Evolutionary conservation across 148 eudicot species (phyloP), one percentile per base, ranked within the genome.

Genomic region (Heliosperma pusillum): DNA sequence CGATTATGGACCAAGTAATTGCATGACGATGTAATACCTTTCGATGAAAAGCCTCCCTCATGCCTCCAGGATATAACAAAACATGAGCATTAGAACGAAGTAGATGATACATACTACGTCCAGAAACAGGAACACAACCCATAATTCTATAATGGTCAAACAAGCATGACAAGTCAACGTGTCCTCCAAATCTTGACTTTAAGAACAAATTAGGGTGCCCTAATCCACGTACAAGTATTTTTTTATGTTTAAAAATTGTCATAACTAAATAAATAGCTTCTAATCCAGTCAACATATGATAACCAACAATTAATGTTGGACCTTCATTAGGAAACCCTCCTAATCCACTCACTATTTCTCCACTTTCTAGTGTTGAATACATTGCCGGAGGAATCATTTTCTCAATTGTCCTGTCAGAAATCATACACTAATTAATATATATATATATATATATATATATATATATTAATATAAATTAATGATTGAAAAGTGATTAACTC

Each of bases 91-190:
- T 87, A 6, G 88, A 74, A 19, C 83, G 69, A 44, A 87, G 80
- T 56, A 91, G 83, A 66, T 70, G 82, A 50, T 69, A 91, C 69
- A 89, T 73, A 73, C 85, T 87, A 33, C 66, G 71, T 40, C 83
- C 81, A 30, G 97, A 87, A 13, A 86, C 93, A 29, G 97, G 97
- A 63, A 85, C 85, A 36, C 91, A 89, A n/a, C 96, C 96, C 86
- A 89, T 77, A 22, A 82, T 3, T 74, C 86, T 83, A 45, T 72
- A 33, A 7, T 27, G 4, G 69, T 90, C 96, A 45, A 25, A 86
- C 29, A 64, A 6, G 1, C 25, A 4, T 66, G 91, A 83, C 44
- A 78, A 30, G 65, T 83, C 87, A 71, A 83, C 84, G 24, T 82
- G 21, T 33, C 30, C 74, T 56, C 83, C 85, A 2, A 80, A 84